Base-by-base conservation (phyloP, 805 yeast genomes). In the Lipomyces sp. region DNA sequence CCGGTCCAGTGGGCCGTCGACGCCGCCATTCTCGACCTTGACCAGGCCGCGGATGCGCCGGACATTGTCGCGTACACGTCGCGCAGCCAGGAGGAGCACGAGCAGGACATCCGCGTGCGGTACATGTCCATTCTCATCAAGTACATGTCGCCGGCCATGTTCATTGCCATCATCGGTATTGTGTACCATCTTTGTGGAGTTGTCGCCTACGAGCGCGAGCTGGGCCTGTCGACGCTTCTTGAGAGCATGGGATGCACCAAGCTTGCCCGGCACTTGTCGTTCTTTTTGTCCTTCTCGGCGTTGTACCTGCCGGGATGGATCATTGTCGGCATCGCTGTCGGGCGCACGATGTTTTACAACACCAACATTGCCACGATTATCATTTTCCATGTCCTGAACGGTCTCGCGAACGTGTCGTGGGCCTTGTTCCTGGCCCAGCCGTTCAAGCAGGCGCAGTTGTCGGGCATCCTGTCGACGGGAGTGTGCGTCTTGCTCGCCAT, bases 261-360 rank as follows among this genome's bases (percentile, higher is more conserved):
- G 38, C 13, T 52, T 2, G 53, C 67, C 1, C 54, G 70, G 18
- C 56, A 65, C 19, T 42, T 64, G 18, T 53, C 70, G 2, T 64
- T 55, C 44, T 63, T 61, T 38, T n/a, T 58, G 19, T 57, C 70
- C 2, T 68, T 57, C 56, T 57, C 68, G 3, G 39, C 55, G 4
- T 61, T 68, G 8, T 68, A 67, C 42, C 41, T 66, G 2, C 58
- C 65, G 2, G 65, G 66, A n/a, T 68, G 71, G 70, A 59, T 68
- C 34, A 48, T 60, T 18, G 58, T 67, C 21, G 69, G 65, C 14
- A 46, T 62, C 21, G 57, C 60, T 6, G 50, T 63, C 21, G 53
- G 58, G 13, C 36, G 35, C 10, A 61, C 61, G 23, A 59, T 66
- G 34, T 65, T 61, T 50, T 57, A 49, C 43, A 51, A 62, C 29